Percentiles rank a stretch among this genome's conserved stretches.
Evolutionary conservation across 306 rosid species (phyloP).

Genomic region (Fragaria nilgerrensis): DNA sequence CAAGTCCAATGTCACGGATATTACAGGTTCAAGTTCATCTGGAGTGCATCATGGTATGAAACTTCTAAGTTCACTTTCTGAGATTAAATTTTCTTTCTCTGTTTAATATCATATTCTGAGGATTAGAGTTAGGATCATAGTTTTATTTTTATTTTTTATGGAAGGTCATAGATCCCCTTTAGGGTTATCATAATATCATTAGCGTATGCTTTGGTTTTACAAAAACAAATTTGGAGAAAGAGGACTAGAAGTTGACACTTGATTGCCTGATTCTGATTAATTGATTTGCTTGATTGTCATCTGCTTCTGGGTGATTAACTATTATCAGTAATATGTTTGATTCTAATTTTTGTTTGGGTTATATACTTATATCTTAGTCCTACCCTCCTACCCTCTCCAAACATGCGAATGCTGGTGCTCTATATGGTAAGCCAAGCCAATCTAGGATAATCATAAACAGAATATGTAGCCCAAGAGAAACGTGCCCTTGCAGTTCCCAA

Average conservation of each 20-base stretch:
- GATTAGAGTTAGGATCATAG: background rate
- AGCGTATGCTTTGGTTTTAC: background rate
- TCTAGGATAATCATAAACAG: background rate
- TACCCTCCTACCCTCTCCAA: background rate
- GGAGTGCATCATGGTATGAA: constrained; percentile 52
- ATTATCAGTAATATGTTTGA: background rate
- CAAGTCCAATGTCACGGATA: constrained; percentile 47
- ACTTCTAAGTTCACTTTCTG: constrained; percentile 10
- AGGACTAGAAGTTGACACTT: background rate
- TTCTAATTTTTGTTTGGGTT: background rate
- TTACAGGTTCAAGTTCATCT: constrained; percentile 29
- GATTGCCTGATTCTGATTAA: background rate
- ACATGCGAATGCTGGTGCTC: background rate
- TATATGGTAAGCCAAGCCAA: background rate
- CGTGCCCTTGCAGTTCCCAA: background rate
- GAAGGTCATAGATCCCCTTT: background rate
- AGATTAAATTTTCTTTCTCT: background rate
- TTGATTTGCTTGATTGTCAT: background rate
- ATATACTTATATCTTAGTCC: background rate
- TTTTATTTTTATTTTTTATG: background rate
- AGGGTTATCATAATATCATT: background rate
- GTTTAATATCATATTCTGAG: background rate
- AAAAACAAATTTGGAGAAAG: background rate
- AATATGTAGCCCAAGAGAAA: background rate
- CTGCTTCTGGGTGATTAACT: background rate